These are phyloP conservation scores for Stemphylium vesicarium DNA, from an alignment of 2,329 filamentous ascomycete genomes.

Conservation along the genomic window DNA sequence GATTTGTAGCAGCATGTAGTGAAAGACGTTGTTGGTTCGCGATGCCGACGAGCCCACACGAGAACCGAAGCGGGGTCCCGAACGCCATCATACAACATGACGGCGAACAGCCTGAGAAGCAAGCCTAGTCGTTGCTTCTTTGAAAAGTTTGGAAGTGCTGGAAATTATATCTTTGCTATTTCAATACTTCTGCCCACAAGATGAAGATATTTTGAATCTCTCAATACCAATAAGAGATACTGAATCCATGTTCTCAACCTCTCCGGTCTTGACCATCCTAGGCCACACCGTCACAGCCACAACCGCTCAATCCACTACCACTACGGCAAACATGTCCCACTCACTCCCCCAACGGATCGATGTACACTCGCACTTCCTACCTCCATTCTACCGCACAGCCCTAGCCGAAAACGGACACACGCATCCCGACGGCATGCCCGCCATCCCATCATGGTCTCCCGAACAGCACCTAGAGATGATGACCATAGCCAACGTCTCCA, in stretches of 20 bases:
- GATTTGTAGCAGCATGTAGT: not conserved
- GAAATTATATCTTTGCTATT: too few relatives aligned
- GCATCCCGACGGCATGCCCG: conserved; percentile 59
- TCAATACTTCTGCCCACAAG: not conserved
- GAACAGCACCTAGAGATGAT: conserved; percentile 59
- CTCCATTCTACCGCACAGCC: conserved; percentile 51
- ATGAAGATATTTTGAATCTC: not conserved
- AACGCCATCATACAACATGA: not conserved
- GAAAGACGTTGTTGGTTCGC: too few relatives aligned
- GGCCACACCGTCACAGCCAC: not conserved
- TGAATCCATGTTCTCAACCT: not conserved
- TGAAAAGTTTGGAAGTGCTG: not conserved
- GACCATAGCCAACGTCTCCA: conserved; percentile 56
- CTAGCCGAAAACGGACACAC: conserved; percentile 51
- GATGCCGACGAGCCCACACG: not conserved
- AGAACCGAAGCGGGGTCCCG: conserved; percentile 9
- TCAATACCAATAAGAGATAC: not conserved
- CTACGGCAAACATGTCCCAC: conserved; percentile 22
- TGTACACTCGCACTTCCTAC: conserved; percentile 57
- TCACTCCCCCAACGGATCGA: conserved; percentile 50
- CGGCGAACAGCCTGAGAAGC: not conserved
- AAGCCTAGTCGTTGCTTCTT: not conserved
- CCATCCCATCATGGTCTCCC: conserved; percentile 54
- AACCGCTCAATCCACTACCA: not conserved
- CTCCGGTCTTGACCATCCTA: not conserved